Conservation (phyloP, 2,329 filamentous ascomycete genomes). For the Pestalotiopsis sp. region DNA sequence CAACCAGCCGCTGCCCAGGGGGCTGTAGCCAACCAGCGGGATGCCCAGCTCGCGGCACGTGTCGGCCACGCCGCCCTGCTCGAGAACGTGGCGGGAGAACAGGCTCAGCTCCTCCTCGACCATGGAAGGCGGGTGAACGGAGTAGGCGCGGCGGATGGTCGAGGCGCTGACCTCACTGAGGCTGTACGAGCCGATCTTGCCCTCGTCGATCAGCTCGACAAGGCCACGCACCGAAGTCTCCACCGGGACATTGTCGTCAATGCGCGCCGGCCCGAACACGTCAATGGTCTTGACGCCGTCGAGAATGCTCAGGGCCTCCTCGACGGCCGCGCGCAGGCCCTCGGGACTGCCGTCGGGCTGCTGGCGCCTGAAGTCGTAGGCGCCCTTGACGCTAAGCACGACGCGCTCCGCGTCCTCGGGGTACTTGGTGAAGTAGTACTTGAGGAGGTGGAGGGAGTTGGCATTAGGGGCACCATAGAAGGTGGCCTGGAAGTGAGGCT, state of each 20-base stretch:
- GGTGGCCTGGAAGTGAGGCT: not conserved
- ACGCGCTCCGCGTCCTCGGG: slow-evolving; percentile 58
- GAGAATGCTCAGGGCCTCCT: slow-evolving; percentile 43
- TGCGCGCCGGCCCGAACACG: slow-evolving; percentile 53
- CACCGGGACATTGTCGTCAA: slow-evolving; percentile 43
- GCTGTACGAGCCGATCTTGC: slow-evolving; percentile 46
- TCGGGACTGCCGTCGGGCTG: slow-evolving; percentile 47
- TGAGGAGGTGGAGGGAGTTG: slow-evolving; percentile 56
- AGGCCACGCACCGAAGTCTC: slow-evolving; percentile 36
- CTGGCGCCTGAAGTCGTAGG: slow-evolving; percentile 21
- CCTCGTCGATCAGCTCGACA: slow-evolving; percentile 30
- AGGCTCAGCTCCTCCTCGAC: slow-evolving; percentile 50
- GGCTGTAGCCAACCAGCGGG: slow-evolving; percentile 59
- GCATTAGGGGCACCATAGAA: slow-evolving; percentile 51
- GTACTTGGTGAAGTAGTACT: slow-evolving; percentile 56
- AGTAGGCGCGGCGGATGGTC: slow-evolving; percentile 41
- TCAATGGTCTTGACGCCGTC: slow-evolving; percentile 53
- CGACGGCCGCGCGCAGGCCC: slow-evolving; percentile 52
- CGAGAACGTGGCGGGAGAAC: slow-evolving; percentile 29
- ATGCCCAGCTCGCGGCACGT: slow-evolving; percentile 55
- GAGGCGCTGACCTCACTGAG: slow-evolving; percentile 43
- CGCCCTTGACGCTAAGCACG: slow-evolving; percentile 59
- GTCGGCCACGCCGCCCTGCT: slow-evolving; percentile 34
- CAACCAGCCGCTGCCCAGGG: slow-evolving; percentile 50
- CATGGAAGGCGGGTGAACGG: slow-evolving; percentile 38